Evolutionary conservation across 2,329 filamentous ascomycete genomes (phyloP).

Genomic region (Fusarium sp.): DNA sequence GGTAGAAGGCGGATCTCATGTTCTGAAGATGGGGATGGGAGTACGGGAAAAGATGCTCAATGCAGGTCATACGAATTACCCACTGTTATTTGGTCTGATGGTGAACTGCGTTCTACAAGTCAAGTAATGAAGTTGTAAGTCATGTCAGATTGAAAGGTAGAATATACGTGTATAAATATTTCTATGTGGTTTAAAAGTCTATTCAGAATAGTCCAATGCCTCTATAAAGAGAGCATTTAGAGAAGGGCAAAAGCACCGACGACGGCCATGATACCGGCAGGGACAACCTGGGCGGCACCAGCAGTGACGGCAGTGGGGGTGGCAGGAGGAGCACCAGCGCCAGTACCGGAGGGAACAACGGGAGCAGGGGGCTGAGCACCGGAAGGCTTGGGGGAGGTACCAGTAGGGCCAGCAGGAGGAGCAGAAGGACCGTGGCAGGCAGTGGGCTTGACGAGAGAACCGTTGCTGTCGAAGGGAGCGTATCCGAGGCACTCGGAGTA

Average conservation of each 20-base stretch:
- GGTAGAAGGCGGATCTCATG: fast-evolving
- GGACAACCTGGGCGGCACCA: slow-evolving; percentile 37
- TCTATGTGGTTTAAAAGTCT: not conserved
- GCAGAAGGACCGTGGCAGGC: slow-evolving; percentile 4
- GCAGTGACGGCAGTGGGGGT: slow-evolving; percentile 26
- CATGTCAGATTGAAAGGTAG: not conserved
- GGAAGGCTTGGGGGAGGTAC: slow-evolving; percentile 22
- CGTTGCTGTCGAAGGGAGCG: slow-evolving; percentile 7
- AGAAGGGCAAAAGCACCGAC: slow-evolving; percentile 44
- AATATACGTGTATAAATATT: not conserved
- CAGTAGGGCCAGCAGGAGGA: slow-evolving; percentile 23
- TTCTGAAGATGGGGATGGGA: fast-evolving
- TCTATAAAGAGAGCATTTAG: slow-evolving; percentile 18
- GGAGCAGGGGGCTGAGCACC: slow-evolving; percentile 34
- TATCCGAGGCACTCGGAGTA: slow-evolving; percentile 20
- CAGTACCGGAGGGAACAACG: slow-evolving; percentile 4
- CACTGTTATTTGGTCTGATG: fast-evolving
- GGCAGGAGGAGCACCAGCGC: slow-evolving; percentile 4
- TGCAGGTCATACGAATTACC: fast-evolving
- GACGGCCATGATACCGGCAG: slow-evolving; percentile 40
- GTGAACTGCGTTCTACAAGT: not conserved
- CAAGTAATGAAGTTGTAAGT: fast-evolving
- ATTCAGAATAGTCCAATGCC: slow-evolving; percentile 3
- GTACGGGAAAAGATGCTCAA: not conserved
- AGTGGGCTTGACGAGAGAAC: slow-evolving; percentile 11